Evolutionary conservation across 2,329 filamentous ascomycete species (phyloP).

Genomic region (Colletotrichum eleusines): DNA sequence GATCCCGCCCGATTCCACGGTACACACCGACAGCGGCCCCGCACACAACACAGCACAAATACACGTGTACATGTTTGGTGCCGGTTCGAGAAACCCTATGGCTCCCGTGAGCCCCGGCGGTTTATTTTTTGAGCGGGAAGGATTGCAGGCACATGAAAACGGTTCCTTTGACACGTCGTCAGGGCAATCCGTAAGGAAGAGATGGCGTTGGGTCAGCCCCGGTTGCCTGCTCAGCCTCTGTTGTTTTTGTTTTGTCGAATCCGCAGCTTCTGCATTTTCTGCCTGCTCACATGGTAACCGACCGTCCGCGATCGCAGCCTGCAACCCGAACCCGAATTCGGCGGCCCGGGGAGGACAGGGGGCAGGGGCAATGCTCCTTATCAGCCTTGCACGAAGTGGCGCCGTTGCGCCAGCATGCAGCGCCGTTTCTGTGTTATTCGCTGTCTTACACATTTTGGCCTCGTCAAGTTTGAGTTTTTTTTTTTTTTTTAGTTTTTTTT

Average conservation of each 20-base stretch:
- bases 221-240: neutral
- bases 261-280: constrained; percentile 12
- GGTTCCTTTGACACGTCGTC: too few relatives aligned
- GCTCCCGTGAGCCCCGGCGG: neutral
- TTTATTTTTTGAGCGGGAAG: neutral
- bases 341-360: neutral
- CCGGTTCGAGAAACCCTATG: neutral
- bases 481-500: neutral
- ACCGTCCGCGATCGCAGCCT: constrained; percentile 11
- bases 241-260: neutral
- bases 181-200: neutral
- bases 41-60: neutral
- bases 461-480: neutral
- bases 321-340: constrained; percentile 3
- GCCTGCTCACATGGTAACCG: constrained; percentile 29
- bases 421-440: constrained; percentile 19
- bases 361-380: neutral
- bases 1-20: constrained; percentile 19
- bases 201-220: neutral
- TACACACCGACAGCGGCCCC: neutral
- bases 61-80: neutral
- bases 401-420: constrained; percentile 15
- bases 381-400: neutral
- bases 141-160: neutral
- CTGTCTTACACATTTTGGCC: constrained; percentile 10